Evolutionary conservation across 1,139 yeast species (phyloP).

Genomic region (Candida sanyaensis): DNA sequence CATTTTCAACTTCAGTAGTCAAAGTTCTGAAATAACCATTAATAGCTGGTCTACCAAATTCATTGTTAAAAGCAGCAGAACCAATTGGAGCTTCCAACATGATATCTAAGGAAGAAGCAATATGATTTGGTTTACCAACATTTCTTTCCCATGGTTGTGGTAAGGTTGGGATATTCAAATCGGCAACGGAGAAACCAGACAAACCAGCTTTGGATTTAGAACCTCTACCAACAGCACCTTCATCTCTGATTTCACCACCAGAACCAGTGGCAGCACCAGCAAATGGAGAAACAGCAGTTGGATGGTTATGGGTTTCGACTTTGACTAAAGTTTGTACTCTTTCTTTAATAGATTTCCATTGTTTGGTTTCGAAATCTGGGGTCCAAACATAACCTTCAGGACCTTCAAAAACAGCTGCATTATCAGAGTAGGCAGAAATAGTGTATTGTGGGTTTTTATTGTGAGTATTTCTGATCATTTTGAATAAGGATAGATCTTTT

Average conservation of each 20-base stretch:
- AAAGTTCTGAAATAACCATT: slow-evolving; percentile 96
- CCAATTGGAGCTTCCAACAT: slow-evolving; percentile 98
- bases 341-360: slow-evolving; percentile 77
- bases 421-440: slow-evolving; percentile 93
- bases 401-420: slow-evolving; percentile 97
- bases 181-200: slow-evolving; percentile 91
- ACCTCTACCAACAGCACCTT: slow-evolving; percentile 99
- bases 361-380: slow-evolving; percentile 71
- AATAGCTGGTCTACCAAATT: slow-evolving; percentile 97
- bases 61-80: slow-evolving; percentile 97
- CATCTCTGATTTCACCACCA: slow-evolving; percentile 99
- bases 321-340: slow-evolving; percentile 86
- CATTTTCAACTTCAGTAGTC: slow-evolving; percentile 72
- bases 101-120: slow-evolving; percentile 89
- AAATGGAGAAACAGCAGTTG: slow-evolving; percentile 98
- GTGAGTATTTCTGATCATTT: slow-evolving; percentile 97
- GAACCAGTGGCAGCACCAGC: slow-evolving; percentile 99
- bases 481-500: slow-evolving; percentile 77
- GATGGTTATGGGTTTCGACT: slow-evolving; percentile 99
- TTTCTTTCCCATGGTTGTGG: slow-evolving; percentile 92
- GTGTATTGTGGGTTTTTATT: slow-evolving; percentile 77
- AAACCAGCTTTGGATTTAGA: slow-evolving; percentile 96
- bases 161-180: slow-evolving; percentile 80
- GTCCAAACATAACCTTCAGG: slow-evolving; percentile 72
- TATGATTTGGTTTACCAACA: slow-evolving; percentile 89